phyloP scores from a whole-genome alignment of 495 filamentous ascomycete genomes.

The Annulohypoxylon nitens region DNA sequence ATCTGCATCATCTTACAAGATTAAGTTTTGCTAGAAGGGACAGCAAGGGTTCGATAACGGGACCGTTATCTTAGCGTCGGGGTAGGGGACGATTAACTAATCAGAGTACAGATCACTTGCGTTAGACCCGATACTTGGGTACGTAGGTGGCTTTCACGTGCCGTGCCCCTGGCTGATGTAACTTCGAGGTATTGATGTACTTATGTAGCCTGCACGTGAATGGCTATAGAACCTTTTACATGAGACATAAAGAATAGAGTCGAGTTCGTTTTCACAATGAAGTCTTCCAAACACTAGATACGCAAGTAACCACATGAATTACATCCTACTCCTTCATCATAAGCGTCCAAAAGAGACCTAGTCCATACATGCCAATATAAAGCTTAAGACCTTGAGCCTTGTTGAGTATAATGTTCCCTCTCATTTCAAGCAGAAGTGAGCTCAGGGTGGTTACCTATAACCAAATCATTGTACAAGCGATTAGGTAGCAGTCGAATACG shows the following conservation, averaged over 20 bases:
- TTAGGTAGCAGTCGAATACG: neutral
- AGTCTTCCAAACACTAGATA: too few relatives aligned
- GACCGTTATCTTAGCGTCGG: constrained; percentile 35
- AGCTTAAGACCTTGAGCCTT: too few relatives aligned
- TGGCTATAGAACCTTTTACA: neutral
- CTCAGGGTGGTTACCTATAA: neutral
- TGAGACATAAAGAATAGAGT: neutral
- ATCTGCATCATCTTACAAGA: constrained; percentile 8
- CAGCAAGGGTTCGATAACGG: constrained; percentile 34
- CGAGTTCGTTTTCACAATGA: neutral
- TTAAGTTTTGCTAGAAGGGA: constrained; percentile 40
- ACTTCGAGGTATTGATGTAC: neutral
- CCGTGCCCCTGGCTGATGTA: constrained; percentile 18
- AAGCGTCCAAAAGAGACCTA: too few relatives aligned
- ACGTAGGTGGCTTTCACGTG: constrained; percentile 19
- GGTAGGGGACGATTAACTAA: constrained; percentile 26
- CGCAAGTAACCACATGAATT: too few relatives aligned
- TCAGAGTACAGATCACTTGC: constrained; percentile 19
- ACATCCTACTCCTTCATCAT: too few relatives aligned
- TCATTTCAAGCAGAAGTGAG: neutral
- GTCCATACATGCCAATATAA: too few relatives aligned
- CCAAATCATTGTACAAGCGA: too few relatives aligned
- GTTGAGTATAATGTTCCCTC: neutral
- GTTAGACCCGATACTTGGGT: constrained; percentile 10
- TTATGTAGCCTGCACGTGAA: constrained; percentile 7